Percentiles rank a stretch among this genome's conserved stretches.
Evolutionary conservation across 306 rosid genomes (phyloP).

Genomic region (Hippophae tibetana): DNA sequence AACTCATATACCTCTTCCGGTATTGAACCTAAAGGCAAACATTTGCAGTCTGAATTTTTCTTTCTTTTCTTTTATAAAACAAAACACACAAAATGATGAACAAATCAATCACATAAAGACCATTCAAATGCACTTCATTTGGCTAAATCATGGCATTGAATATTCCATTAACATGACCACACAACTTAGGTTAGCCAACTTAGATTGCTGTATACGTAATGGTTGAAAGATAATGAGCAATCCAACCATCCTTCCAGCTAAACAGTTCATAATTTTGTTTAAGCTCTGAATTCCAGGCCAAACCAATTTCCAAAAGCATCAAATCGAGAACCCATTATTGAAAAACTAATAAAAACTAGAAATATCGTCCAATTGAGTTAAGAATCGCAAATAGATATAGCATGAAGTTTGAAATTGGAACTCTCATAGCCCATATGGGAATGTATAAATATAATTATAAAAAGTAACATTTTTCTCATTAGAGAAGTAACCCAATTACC

Average conservation of each 20-base stretch:
- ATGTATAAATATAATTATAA: neutral
- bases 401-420: neutral
- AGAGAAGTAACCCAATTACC: neutral
- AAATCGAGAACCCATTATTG: too few relatives aligned
- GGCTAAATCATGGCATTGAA: neutral
- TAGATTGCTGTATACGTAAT: neutral
- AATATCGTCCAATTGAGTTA: neutral
- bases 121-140: neutral
- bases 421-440: slow-evolving; percentile 1
- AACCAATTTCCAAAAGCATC: neutral
- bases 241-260: neutral
- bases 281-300: neutral
- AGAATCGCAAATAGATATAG: neutral
- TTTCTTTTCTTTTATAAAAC: too few relatives aligned
- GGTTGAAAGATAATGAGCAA: slow-evolving; percentile 13
- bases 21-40: too few relatives aligned
- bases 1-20: too few relatives aligned
- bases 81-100: neutral
- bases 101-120: neutral
- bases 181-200: neutral
- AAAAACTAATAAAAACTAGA: neutral
- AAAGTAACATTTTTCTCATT: neutral
- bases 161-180: neutral
- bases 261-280: neutral
- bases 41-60: too few relatives aligned